Base-by-base conservation (phyloP, 2,329 filamentous ascomycete species). In the Ascochyta fabae region DNA sequence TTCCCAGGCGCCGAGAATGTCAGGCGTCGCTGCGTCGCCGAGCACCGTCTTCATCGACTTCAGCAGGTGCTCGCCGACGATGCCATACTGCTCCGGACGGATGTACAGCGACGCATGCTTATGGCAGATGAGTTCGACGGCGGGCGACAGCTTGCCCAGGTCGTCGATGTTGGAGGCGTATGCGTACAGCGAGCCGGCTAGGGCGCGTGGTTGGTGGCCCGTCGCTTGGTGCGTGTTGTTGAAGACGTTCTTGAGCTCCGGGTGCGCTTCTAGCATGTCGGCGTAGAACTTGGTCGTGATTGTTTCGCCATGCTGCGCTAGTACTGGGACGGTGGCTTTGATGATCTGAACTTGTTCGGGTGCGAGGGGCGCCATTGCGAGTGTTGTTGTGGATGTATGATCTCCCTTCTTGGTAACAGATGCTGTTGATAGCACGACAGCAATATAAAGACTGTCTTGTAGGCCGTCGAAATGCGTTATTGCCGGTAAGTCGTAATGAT, bases 241-340 rank as follows among this genome's bases (percentile, higher is more conserved):
- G 82, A 92, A 92, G 74, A 88, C 80, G 73, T 87, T 83, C 65
- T 87, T 84, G 29, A 92, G 83, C 40, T 86, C 82, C 0, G 88
- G 88, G 57, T 91, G 81, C 35, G 85, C 84, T 10, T 71, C 70
- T 23, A 92, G 79, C 80, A 92, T 84, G 68, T 85, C 86, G 58
- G 80, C 80, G 80, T 93, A 92, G 79, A 93, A 92, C 61, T 83
- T 81, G n/a, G 81, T 81, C 6, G 88, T 88, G 72, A 92, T 90
- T 59, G 81, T 80, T 60, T 83, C 81, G 69, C 90, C 90, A 69
- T 91, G 85, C 58, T 87, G 80, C 22, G 82, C 82, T 3, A 92
- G 81, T 31, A 88, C 82, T 2, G 89, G 89, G 56, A 90, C 84
- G 6, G 89, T 92, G 47, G 86, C 81, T 74, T 86, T 88, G 75